Evolutionary conservation across 2,329 filamentous ascomycete species (phyloP), one percentile per base, ranked within the genome.

Genomic region (Paraconiothyrium sp.): DNA sequence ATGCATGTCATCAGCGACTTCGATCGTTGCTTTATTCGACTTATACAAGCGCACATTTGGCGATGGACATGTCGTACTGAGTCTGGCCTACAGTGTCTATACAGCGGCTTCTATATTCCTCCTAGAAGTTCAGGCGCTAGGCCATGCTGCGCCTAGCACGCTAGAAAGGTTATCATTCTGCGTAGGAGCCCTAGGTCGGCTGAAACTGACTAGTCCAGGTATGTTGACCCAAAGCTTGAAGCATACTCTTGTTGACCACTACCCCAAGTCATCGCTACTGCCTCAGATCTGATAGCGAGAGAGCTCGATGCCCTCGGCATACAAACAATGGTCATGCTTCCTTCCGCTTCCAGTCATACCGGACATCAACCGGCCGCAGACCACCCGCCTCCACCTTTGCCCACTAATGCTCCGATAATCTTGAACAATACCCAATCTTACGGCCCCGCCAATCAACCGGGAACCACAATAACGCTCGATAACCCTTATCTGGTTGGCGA

Each of bases 1-100:
- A 27, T 64, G 62, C 43, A 48, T 64, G 27, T 61, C 62, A 3
- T 64, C 62, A 13, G 62, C 62, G 48, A 61, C 62, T 14, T 64
- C 62, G 5, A 64, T 61, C 30, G 46, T 61, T 34, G 47, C 62
- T n/a, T 27, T 64, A n/a, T 61, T 61, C 22, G 59, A 59, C 34
- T 34, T 61, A 10, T 64, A 61, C 39, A 57, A 44, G 10, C 46
- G 59, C 20, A 61, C 56, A 10, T 64, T 64, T 44, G 62, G 62
- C 14, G 59, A 59, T 34, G 57, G 59, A 9, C 62, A 59, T 24
- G 59, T 59, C 8, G 62, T 64, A 16, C 43, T 64, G 13, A 52
- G 49, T n/a, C 37, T 64, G 32, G 59, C 62, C 1, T 64, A 64
- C 44, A 64, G 62, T 30, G 54, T 64, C 24, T 64, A 64, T 32